Evolutionary conservation across 192 early-diverging fungal genomes (phyloP).

Genomic region (Rhizophagus sp.): DNA sequence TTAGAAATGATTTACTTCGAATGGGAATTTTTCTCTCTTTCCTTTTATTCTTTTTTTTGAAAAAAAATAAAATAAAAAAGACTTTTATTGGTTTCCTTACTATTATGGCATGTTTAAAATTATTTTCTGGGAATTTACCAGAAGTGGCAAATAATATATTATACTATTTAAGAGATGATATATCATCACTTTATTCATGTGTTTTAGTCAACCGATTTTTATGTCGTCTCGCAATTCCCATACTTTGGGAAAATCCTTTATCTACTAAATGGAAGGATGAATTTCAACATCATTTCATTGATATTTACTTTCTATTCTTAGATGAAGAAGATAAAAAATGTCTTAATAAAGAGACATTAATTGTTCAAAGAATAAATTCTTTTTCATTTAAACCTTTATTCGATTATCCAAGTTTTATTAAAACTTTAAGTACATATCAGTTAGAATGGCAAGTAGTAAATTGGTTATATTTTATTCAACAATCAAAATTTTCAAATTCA

Average conservation of each 20-base stretch:
- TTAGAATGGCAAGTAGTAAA: neutral
- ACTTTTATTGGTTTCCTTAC: too few species aligned
- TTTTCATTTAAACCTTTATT: neutral
- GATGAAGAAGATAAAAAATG: neutral
- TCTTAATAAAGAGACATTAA: neutral
- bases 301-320: neutral
- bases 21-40: too few species aligned
- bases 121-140: neutral
- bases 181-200: neutral
- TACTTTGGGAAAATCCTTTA: slow-evolving; percentile 2
- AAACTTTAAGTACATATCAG: neutral
- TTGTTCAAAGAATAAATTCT: neutral
- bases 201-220: neutral
- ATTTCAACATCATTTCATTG: neutral
- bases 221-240: neutral
- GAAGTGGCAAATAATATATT: neutral
- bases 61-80: too few species aligned
- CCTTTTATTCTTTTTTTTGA: neutral
- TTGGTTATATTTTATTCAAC: neutral
- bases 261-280: neutral
- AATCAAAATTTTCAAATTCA: neutral
- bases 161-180: neutral
- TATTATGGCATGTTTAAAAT: neutral
- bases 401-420: neutral
- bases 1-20: too few species aligned